phyloP scores from a whole-genome alignment of 176 grass and related monocot species.

The Microstegium vimineum region DNA sequence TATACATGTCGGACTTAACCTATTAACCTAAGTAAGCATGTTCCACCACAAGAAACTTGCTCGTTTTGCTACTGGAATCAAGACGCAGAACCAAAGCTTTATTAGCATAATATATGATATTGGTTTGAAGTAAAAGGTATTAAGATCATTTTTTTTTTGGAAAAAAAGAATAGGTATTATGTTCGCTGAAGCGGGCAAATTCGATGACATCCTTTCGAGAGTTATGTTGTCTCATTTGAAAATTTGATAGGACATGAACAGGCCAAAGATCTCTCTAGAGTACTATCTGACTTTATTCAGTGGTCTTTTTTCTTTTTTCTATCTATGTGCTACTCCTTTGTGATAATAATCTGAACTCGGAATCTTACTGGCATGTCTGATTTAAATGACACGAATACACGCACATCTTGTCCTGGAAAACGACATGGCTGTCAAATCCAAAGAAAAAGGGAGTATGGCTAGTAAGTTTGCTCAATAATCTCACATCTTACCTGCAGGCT shows the following conservation, averaged over 20 bases:
- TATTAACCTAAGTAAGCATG: too few species aligned
- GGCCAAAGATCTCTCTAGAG: slow-evolving; percentile 14
- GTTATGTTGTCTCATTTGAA: background rate
- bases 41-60: too few species aligned
- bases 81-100: background rate
- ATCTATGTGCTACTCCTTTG: background rate
- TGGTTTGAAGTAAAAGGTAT: background rate
- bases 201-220: background rate
- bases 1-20: too few species aligned
- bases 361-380: slow-evolving; percentile 21
- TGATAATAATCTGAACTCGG: background rate
- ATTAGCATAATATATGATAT: background rate
- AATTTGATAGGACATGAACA: background rate
- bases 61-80: too few species aligned
- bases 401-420: slow-evolving; percentile 9
- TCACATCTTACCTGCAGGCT: slow-evolving; percentile 20
- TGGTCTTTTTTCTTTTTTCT: slow-evolving; percentile 1
- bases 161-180: background rate
- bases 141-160: background rate
- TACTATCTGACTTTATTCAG: slow-evolving; percentile 30
- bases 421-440: slow-evolving; percentile 36
- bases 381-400: slow-evolving; percentile 9
- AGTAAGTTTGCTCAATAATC: slow-evolving; percentile 35
- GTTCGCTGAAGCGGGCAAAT: background rate
- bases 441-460: background rate